A percentile compares a stretch with the other conserved stretches of the same genome.
Evolutionary conservation across 495 filamentous ascomycete genomes (phyloP).

Genomic region (Neurospora sp.): DNA sequence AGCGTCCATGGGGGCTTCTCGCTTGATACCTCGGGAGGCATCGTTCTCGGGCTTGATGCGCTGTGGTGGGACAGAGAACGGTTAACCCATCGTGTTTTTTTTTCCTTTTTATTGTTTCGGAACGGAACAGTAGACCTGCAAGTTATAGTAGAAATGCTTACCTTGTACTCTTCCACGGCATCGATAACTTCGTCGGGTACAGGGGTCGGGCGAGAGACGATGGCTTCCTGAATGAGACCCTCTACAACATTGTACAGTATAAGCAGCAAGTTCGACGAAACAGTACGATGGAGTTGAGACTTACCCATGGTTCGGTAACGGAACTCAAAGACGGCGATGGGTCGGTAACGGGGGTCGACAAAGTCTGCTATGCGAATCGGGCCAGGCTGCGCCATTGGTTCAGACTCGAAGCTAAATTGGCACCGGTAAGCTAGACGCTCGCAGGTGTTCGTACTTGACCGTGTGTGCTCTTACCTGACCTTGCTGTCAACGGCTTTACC

Average conservation of each 20-base stretch:
- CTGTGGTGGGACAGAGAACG: neutral
- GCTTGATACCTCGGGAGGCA: neutral
- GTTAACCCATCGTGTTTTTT: neutral
- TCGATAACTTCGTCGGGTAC: neutral
- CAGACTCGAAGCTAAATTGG: neutral
- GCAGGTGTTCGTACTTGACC: neutral
- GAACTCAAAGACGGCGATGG: constrained; percentile 14
- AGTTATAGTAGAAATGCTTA: neutral
- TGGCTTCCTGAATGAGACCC: constrained; percentile 1
- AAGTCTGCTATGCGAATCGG: accelerated
- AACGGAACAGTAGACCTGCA: neutral
- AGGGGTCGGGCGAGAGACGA: neutral
- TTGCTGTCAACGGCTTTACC: constrained; percentile 5
- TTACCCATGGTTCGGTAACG: constrained; percentile 9
- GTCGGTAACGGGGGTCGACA: neutral
- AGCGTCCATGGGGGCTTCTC: neutral
- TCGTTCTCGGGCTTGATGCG: neutral
- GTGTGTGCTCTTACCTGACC: neutral
- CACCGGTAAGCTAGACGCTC: neutral
- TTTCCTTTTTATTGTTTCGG: neutral
- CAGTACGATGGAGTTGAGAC: neutral
- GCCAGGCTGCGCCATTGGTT: neutral
- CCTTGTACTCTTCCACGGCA: neutral
- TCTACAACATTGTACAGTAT: neutral
- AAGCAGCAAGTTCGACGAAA: neutral